A percentile compares a stretch with the other conserved stretches of the same genome.
These are phyloP conservation scores for Suillus clintonianus DNA, from an alignment of 768 basidiomycete genomes.

Conservation along the genomic window DNA sequence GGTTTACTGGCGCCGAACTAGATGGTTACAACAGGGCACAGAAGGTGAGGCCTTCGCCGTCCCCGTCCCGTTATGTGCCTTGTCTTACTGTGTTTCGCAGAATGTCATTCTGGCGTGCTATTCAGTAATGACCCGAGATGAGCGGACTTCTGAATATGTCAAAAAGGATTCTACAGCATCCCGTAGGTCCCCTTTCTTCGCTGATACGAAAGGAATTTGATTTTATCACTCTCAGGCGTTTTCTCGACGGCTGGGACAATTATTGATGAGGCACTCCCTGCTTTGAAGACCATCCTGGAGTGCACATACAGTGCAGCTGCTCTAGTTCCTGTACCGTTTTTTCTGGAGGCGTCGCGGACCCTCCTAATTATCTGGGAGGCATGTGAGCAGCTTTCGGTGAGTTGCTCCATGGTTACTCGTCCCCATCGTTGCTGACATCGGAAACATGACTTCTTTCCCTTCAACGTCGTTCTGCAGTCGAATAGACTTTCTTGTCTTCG, in stretches of 20 bases:
- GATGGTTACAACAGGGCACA: background rate
- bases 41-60: background rate
- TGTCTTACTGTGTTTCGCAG: background rate
- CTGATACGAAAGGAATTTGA: background rate
- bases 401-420: constrained; percentile 19
- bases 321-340: constrained; percentile 56
- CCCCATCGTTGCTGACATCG: background rate
- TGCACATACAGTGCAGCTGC: constrained; percentile 21
- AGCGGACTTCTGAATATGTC: background rate
- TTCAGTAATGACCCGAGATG: background rate
- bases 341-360: constrained; percentile 51
- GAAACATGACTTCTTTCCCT: background rate
- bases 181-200: background rate
- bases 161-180: background rate
- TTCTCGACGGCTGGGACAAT: background rate
- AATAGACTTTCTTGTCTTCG: constrained; percentile 70
- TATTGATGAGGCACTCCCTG: background rate
- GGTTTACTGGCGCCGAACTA: background rate
- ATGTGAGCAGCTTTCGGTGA: constrained; percentile 60
- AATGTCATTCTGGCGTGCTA: background rate
- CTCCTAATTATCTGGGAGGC: constrained; percentile 66
- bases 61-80: background rate
- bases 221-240: background rate
- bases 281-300: background rate
- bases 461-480: constrained; percentile 40